Evolutionary conservation across 2,329 filamentous ascomycete genomes (phyloP).

Genomic region (Monosporascus sp.): DNA sequence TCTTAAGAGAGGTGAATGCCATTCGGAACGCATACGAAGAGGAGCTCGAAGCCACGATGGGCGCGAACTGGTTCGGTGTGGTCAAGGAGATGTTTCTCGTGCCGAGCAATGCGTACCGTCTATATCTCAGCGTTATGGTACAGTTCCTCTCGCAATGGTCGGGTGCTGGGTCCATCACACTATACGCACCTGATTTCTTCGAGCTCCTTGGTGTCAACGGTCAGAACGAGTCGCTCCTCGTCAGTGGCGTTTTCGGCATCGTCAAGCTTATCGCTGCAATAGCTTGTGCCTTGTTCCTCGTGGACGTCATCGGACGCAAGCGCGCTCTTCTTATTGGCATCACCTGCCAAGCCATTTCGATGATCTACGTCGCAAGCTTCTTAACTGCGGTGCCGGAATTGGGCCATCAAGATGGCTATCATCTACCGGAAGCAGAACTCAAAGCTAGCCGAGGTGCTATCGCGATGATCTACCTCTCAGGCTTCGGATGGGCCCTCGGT

Average conservation of each 20-base stretch:
- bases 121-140: conserved; percentile 63
- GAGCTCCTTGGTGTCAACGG: conserved; percentile 65
- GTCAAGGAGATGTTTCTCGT: conserved; percentile 65
- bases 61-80: conserved; percentile 58
- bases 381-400: conserved; percentile 58
- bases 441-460: conserved; percentile 62
- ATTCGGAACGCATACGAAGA: conserved; percentile 64
- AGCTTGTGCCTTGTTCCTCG: conserved; percentile 70
- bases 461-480: conserved; percentile 68
- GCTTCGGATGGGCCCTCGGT: conserved; percentile 62
- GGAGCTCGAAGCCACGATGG: conserved; percentile 67
- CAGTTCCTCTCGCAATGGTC: conserved; percentile 73
- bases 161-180: conserved; percentile 68
- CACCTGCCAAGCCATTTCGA: conserved; percentile 52
- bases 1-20: conserved; percentile 55
- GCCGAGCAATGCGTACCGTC: conserved; percentile 66
- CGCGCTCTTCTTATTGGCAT: conserved; percentile 58
- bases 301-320: conserved; percentile 75
- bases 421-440: conserved; percentile 43
- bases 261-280: conserved; percentile 66
- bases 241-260: conserved; percentile 72
- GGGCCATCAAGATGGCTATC: conserved; percentile 43
- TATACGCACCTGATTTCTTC: conserved; percentile 73
- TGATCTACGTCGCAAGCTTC: conserved; percentile 60
- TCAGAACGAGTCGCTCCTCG: conserved; percentile 62